Base-by-base conservation (phyloP, 176 grass and related monocot genomes). In the Aegilops sharonensis region DNA sequence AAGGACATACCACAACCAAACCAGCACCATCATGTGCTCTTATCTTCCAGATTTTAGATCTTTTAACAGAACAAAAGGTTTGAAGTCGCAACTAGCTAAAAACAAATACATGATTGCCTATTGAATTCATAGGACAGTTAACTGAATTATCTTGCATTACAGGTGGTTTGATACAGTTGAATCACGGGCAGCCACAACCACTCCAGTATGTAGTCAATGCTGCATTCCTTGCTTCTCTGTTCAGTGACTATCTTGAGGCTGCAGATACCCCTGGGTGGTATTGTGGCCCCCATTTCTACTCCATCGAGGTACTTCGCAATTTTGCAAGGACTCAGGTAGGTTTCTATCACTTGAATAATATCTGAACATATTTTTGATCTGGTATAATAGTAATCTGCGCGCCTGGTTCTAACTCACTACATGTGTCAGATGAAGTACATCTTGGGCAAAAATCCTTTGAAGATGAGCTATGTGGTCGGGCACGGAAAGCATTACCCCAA, bases 231-330 rank as follows among this genome's bases (percentile, higher is more conserved):
- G 96, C 93, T 30, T 87, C 96, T 68, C 15, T 98, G 20, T 98
- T 91, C 89, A 92, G 93, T 86, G 96, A 98, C 50, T 95, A 98
- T 85, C 91, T 98, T 77, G 91, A 95, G 78, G 93, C 96, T 77
- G 89, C 91, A 27, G 96, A 95, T 95, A 94, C 91, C 32, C 95
- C 93, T 50, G 95, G 95, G 64, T 98, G 95, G 93, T 95, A 98
- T 86, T 98, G 95, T 23, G 95, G 93, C 64, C 95, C 95, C 1
- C 71, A 98, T 81, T 98, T 95, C 93, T 98, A 95, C 87, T 80
- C 95, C 14, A 76, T 89, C 24, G 87, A 89, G 13, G 86, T 94
- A 84, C 90, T 98, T 69, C 93, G 93, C 47, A 84, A 68, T 89
- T 98, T 98, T 92, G 95, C 93, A n/a, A 92, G 87, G 75, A 95